A percentile compares a stretch with the other conserved stretches of the same genome.
Evolutionary conservation across 345 rosid genomes (phyloP).

Genomic region (Gossypium rotundifolium): DNA sequence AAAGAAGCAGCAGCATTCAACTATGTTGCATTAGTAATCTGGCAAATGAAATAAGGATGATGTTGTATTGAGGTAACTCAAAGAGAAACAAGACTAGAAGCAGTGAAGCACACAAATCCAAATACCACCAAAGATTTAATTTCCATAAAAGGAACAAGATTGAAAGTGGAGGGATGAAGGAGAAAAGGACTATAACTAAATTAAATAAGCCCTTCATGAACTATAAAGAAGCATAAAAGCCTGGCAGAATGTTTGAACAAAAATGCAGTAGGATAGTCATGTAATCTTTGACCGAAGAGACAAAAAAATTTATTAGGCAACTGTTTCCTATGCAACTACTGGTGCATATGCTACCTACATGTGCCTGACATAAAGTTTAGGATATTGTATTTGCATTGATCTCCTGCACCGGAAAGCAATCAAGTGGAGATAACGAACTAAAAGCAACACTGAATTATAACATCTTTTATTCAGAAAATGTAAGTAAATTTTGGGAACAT

Average conservation of each 20-base stretch:
- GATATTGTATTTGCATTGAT: neutral
- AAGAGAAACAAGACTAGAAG: neutral
- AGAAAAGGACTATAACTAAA: neutral
- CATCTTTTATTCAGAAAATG: neutral
- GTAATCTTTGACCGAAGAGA: too few species aligned
- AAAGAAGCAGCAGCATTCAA: neutral
- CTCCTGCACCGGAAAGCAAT: neutral
- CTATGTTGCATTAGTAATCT: neutral
- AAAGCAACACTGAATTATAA: neutral
- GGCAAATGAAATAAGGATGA: neutral
- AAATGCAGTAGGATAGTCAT: neutral
- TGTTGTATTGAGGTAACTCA: neutral
- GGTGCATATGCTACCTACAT: neutral
- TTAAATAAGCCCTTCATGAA: neutral
- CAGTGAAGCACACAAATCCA: neutral
- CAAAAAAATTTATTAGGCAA: neutral
- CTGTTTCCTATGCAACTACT: neutral
- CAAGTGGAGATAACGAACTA: neutral
- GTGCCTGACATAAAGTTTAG: neutral
- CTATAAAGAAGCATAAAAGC: neutral
- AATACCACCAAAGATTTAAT: neutral
- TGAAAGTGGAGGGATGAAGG: neutral
- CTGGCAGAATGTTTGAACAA: neutral
- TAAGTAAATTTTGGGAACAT: neutral
- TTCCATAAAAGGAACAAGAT: neutral